Percentiles rank a stretch among this genome's conserved stretches.
phyloP scores from a whole-genome alignment of 225 moss, liverwort and hornwort species.

The Sphagnum contortum region DNA sequence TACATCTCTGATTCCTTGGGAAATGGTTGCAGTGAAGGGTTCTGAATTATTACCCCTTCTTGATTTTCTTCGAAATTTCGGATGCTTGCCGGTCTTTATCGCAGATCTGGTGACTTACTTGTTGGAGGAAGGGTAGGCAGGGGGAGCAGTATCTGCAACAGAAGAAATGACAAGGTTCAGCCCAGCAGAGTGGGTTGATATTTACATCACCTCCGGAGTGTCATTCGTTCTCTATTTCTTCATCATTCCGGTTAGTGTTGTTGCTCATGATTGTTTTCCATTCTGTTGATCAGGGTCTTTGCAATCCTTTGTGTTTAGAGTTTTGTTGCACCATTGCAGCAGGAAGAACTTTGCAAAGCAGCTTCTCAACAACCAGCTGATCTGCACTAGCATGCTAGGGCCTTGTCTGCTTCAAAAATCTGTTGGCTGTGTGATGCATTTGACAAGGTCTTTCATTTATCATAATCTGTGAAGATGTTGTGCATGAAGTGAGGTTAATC shows the following conservation, averaged over 20 bases:
- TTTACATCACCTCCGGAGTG: constrained; percentile 28
- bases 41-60: too few species aligned
- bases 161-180: constrained; percentile 15
- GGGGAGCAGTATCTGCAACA: constrained; percentile 14
- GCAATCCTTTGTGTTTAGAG: too few species aligned
- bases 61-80: neutral
- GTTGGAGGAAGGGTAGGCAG: constrained; percentile 6
- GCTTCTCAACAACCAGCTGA: too few species aligned
- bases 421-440: neutral
- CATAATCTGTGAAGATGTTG: too few species aligned
- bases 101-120: too few species aligned
- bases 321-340: neutral
- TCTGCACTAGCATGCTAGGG: too few species aligned
- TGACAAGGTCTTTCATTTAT: too few species aligned
- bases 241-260: constrained; percentile 40
- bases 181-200: constrained; percentile 25
- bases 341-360: neutral
- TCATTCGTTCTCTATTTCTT: constrained; percentile 43
- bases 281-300: too few species aligned
- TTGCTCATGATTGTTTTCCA: neutral
- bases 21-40: too few species aligned
- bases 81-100: neutral
- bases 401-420: neutral
- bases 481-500: too few species aligned
- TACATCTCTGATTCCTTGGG: too few species aligned